Evolutionary conservation across 768 basidiomycete genomes (phyloP).

Genomic region (Serendipita sp.): DNA sequence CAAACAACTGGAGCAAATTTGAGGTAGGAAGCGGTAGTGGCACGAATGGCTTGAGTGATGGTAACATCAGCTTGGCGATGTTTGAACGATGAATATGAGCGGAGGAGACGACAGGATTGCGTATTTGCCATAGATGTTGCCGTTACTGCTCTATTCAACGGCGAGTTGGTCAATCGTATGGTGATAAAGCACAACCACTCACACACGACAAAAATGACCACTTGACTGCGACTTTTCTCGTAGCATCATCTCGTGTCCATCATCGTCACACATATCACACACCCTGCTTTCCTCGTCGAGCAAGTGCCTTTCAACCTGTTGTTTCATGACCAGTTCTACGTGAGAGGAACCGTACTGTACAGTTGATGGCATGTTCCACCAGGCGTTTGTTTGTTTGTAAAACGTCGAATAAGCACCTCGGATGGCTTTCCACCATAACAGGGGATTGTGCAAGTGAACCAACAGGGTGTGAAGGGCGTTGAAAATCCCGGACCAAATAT

Average conservation of each 20-base stretch:
- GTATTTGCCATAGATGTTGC: neutral
- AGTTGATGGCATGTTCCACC: neutral
- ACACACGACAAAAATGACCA: neutral
- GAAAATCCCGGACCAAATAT: too few relatives aligned
- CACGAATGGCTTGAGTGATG: neutral
- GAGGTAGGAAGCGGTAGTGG: neutral
- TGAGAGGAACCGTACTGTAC: neutral
- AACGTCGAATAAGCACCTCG: neutral
- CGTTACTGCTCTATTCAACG: neutral
- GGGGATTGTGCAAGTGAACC: too few relatives aligned
- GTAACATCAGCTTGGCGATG: neutral
- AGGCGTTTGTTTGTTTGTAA: neutral
- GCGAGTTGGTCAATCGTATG: neutral
- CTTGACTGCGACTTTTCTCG: neutral
- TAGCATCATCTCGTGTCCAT: neutral
- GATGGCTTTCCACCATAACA: neutral
- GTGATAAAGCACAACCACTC: neutral
- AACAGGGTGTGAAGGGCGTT: too few relatives aligned
- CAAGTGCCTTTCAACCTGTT: neutral
- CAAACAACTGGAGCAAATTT: neutral
- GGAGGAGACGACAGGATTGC: neutral
- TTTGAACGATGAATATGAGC: neutral
- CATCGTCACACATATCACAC: neutral
- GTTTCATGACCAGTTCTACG: neutral
- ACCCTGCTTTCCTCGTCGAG: neutral